Base-by-base conservation (phyloP, 805 yeast species). In the Wickerhamomyces chambardii region DNA sequence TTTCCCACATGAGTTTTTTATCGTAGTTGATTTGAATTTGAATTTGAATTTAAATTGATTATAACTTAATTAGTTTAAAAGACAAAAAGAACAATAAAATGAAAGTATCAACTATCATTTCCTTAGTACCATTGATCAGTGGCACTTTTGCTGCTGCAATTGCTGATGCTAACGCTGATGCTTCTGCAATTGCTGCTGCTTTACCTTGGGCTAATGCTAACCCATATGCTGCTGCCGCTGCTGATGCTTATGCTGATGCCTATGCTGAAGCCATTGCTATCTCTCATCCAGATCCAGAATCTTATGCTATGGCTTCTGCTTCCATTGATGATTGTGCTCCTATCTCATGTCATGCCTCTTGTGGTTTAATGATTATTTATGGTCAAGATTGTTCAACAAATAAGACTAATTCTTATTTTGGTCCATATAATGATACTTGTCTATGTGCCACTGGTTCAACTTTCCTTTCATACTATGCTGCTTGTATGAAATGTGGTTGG, bases 401-500 rank as follows among this genome's bases (percentile, higher is more conserved):
- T 30, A 39, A 28, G 7, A 38, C 46, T 9, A 33, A 46, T 28
- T 31, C 28, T 17, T 45, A 35, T 15, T 18, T 30, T 25, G 34
- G 25, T 11, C 34, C 34, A 15, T 39, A 38, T 28, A 30, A 43
- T 33, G 15, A 29, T 17, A 22, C 19, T 15, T 46, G 51, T 31
- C 33, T 38, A 28, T 46, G 51, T 39, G 34, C 32, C 18, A 15
- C 29, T 22, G 45, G 35, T n/a, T 21, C 39, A 11, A 9, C 27
- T 16, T 46, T 43, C 39, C 34, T 31, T 29, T 21, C 19, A 4
- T 33, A 35, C 27, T 43, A 44, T 18, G 44, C 43, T 14, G 45
- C 34, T 4, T 56, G 61, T 45, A 40, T 55, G 19, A 56, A 47
- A 29, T 56, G 61, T 45, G 61, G 60, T 31, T 55, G 59, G 60